A percentile compares a stretch with the other conserved stretches of the same genome.
Evolutionary conservation across 2,329 filamentous ascomycete species (phyloP).

Genomic region (Colletotrichum brevisporum): DNA sequence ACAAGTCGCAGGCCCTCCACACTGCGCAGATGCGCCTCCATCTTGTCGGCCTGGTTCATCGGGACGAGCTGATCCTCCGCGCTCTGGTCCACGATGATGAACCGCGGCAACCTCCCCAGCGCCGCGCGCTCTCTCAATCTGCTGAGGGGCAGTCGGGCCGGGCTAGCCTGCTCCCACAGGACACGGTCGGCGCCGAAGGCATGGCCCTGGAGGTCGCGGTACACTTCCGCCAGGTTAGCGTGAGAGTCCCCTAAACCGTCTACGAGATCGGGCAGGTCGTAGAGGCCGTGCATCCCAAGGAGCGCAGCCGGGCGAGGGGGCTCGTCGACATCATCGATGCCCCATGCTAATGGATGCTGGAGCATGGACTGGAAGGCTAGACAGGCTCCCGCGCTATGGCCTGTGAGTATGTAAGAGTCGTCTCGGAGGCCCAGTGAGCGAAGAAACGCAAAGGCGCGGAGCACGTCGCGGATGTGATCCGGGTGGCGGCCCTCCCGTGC

Average conservation of each 20-base stretch:
- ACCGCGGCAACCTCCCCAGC: neutral
- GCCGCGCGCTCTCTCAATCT: neutral
- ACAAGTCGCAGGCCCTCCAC: neutral
- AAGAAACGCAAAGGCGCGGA: neutral
- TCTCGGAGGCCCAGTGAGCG: neutral
- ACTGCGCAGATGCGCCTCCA: neutral
- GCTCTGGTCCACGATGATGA: slow-evolving; percentile 8
- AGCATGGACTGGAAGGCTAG: slow-evolving; percentile 1
- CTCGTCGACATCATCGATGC: neutral
- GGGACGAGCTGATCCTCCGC: slow-evolving; percentile 1
- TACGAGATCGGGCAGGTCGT: slow-evolving; percentile 4
- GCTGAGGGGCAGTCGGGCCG: neutral
- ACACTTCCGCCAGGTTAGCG: slow-evolving; percentile 3
- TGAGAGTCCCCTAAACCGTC: slow-evolving; percentile 1
- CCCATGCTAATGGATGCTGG: neutral
- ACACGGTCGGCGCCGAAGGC: neutral
- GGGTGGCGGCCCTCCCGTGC: neutral
- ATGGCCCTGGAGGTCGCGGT: neutral
- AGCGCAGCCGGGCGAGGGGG: neutral
- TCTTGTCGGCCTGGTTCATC: neutral
- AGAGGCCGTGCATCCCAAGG: slow-evolving; percentile 8
- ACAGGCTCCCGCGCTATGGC: neutral
- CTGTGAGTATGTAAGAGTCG: slow-evolving; percentile 1
- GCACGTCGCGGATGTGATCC: slow-evolving; percentile 4
- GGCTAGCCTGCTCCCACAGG: neutral